These are phyloP conservation scores for Aphanomyces astaci DNA, from an alignment of 352 stramenopile genomes.

Conservation along the genomic window DNA sequence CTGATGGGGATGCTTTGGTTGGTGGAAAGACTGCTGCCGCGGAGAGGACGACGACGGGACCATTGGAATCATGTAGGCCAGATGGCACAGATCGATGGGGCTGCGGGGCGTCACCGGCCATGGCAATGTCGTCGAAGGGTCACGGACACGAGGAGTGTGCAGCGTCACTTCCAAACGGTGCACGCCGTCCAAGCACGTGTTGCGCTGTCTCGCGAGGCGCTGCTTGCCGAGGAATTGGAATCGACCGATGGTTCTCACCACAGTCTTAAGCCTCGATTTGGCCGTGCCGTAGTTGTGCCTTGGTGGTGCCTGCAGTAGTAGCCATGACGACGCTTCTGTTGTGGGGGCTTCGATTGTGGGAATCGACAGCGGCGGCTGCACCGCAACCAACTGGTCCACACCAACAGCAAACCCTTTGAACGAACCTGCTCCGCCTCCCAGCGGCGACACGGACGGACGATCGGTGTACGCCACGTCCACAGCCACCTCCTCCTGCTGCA, in stretches of 20 bases:
- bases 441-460: constrained; percentile 21
- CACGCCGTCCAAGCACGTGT: constrained; percentile 60
- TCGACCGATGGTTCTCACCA: not conserved
- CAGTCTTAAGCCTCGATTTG: constrained; percentile 33
- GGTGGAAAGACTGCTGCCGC: constrained; percentile 10
- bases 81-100: not conserved
- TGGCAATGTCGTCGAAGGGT: constrained; percentile 20
- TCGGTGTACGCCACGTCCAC: constrained; percentile 17
- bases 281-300: constrained; percentile 23
- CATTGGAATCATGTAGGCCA: constrained; percentile 54
- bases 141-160: constrained; percentile 25
- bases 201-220: constrained; percentile 42
- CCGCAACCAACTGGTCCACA: constrained; percentile 61
- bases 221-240: constrained; percentile 12
- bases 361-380: too few species aligned
- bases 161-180: constrained; percentile 24
- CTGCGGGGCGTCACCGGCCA: constrained; percentile 39
- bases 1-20: constrained; percentile 36
- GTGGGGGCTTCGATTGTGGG: too few species aligned
- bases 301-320: too few species aligned
- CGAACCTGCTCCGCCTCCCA: constrained; percentile 40
- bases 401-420: constrained; percentile 81
- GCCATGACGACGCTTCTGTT: too few species aligned
- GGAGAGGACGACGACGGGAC: constrained; percentile 41
- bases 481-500: not conserved